Percentiles rank a stretch among this genome's conserved stretches.
These are phyloP conservation scores for Chaetoceros tenuissimus DNA, from an alignment of 108 stramenopile species.

Conservation along the genomic window DNA sequence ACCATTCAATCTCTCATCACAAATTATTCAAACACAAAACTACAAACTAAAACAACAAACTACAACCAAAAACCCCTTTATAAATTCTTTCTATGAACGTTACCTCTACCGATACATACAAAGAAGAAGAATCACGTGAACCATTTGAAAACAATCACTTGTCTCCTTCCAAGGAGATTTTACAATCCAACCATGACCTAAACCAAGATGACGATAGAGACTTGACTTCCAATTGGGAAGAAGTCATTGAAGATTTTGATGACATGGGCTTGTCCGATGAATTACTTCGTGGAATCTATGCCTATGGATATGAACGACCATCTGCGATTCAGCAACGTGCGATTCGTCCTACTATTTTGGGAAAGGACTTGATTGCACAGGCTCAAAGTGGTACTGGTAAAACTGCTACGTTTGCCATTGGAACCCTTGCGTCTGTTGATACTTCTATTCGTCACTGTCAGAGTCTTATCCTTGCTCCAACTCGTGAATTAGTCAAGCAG, in stretches of 20 bases:
- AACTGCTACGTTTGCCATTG: constrained; percentile 56
- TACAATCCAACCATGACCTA: constrained; percentile 21
- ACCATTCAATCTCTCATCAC: too few species aligned
- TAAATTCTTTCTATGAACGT: too few species aligned
- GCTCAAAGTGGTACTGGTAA: constrained; percentile 62
- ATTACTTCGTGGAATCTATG: constrained; percentile 59
- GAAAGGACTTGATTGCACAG: constrained; percentile 57
- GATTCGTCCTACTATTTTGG: constrained; percentile 51
- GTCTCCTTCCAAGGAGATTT: too few species aligned
- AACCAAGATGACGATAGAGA: too few species aligned
- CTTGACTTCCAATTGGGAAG: constrained; percentile 88
- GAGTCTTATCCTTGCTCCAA: constrained; percentile 55
- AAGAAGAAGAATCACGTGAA: too few species aligned
- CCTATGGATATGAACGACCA: constrained; percentile 65
- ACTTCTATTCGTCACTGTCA: constrained; percentile 35
- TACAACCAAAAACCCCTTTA: too few species aligned
- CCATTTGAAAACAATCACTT: too few species aligned
- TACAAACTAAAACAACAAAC: too few species aligned
- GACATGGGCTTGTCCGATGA: constrained; percentile 54
- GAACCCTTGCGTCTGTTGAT: constrained; percentile 51
- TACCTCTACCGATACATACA: too few species aligned
- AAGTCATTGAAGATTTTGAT: constrained; percentile 47
- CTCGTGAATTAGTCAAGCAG: constrained; percentile 61
- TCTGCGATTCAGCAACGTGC: constrained; percentile 65
- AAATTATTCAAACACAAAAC: too few species aligned